These are phyloP conservation scores for Lablab purpureus DNA, from an alignment of 306 rosid genomes.

Conservation along the genomic window DNA sequence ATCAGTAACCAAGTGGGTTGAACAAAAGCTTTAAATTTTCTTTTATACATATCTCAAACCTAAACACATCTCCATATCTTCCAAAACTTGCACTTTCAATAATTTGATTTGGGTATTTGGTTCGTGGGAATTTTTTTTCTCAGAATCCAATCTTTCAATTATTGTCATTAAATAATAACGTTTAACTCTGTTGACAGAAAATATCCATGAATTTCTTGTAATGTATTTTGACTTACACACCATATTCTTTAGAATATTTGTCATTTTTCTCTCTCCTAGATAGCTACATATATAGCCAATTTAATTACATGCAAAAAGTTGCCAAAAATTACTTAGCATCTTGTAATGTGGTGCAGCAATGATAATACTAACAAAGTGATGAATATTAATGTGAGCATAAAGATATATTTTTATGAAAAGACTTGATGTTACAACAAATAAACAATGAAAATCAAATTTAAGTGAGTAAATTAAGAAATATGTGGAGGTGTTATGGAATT, in stretches of 20 bases:
- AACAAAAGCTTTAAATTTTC: background rate
- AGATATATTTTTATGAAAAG: background rate
- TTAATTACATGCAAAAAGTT: background rate
- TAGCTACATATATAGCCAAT: background rate
- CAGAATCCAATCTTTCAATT: background rate
- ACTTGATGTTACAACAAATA: background rate
- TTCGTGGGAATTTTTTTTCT: background rate
- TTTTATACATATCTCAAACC: background rate
- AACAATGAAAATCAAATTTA: background rate
- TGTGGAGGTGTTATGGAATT: background rate
- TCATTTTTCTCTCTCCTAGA: background rate
- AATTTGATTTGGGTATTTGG: slow-evolving; percentile 11
- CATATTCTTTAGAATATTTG: background rate
- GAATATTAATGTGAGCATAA: background rate
- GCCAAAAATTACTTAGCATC: background rate
- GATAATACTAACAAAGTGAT: background rate
- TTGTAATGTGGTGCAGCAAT: background rate
- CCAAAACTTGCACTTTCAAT: background rate
- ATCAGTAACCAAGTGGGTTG: background rate
- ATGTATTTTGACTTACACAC: background rate
- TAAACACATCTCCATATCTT: background rate
- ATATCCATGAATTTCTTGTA: background rate
- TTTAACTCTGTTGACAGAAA: background rate
- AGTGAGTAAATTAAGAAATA: background rate
- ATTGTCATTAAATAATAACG: background rate